These are phyloP conservation scores for Gossypium arboreum DNA, from an alignment of 345 rosid species.

Conservation along the genomic window DNA sequence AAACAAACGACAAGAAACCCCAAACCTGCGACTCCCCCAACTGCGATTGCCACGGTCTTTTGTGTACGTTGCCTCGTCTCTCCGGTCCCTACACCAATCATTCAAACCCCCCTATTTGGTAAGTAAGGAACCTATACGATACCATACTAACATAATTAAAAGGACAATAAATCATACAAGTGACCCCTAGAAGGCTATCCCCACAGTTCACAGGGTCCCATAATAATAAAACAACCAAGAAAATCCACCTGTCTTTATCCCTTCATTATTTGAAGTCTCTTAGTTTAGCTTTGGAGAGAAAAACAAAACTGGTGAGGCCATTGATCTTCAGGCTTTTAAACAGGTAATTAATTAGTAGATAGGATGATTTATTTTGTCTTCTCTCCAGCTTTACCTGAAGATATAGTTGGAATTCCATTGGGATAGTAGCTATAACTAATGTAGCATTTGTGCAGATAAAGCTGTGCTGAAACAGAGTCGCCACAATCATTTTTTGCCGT, in stretches of 20 bases:
- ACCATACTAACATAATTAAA: neutral
- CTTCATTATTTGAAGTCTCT: neutral
- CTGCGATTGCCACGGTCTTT: constrained; percentile 72
- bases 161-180: neutral
- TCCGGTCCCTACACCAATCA: constrained; percentile 18
- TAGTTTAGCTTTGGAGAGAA: neutral
- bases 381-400: constrained; percentile 32
- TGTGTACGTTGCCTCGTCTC: constrained; percentile 48
- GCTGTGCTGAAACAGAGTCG: constrained; percentile 57
- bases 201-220: neutral
- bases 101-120: neutral
- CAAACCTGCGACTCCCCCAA: constrained; percentile 75
- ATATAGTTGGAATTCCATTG: constrained; percentile 55
- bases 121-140: no score
- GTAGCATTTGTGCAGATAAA: constrained; percentile 71
- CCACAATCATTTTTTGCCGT: constrained; percentile 56
- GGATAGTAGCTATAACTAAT: constrained; percentile 81
- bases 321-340: neutral
- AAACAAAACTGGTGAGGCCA: neutral
- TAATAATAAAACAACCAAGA: neutral
- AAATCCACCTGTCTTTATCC: constrained; percentile 1
- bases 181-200: neutral
- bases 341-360: neutral
- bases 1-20: constrained; percentile 60
- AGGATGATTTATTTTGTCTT: neutral